Conservation (phyloP, 305 asterid species). For the Fraxinus dipetala region DNA sequence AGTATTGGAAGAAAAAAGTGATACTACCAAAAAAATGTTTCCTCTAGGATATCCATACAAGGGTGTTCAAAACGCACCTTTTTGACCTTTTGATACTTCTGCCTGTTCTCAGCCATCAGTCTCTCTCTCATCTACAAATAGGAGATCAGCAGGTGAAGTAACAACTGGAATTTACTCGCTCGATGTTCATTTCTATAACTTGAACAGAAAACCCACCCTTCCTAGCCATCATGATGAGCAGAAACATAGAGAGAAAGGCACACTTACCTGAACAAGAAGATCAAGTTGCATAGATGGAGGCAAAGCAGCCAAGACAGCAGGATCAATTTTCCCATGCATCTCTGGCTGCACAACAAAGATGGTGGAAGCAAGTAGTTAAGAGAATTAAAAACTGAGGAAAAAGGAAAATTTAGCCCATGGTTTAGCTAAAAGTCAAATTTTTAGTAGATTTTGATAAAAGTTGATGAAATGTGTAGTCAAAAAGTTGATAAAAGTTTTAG, state of each 20-base stretch:
- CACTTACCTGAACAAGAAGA: conserved; percentile 87
- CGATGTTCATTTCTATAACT: neutral
- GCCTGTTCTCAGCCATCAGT: conserved; percentile 98
- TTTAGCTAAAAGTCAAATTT: neutral
- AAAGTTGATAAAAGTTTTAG: neutral
- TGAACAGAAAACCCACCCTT: neutral
- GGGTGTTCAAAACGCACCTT: conserved; percentile 48
- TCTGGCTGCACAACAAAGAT: conserved; percentile 57
- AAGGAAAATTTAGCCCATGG: neutral
- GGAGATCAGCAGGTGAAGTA: conserved; percentile 20
- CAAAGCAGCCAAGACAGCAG: conserved; percentile 84
- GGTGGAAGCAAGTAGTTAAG: neutral
- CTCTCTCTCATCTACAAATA: conserved; percentile 94
- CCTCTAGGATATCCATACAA: neutral
- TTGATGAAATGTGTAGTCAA: neutral
- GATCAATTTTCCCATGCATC: conserved; percentile 88
- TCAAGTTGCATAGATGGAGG: conserved; percentile 99
- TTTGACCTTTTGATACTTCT: conserved; percentile 94
- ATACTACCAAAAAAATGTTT: neutral
- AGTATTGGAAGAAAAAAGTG: neutral
- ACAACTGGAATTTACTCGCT: neutral
- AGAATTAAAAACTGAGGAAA: neutral
- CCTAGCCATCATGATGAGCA: neutral
- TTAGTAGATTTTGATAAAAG: neutral
- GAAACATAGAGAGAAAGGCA: conserved; percentile 9